Base-by-base conservation (phyloP, 2,329 filamentous ascomycete genomes). In the Ambrosiella xylebori region DNA sequence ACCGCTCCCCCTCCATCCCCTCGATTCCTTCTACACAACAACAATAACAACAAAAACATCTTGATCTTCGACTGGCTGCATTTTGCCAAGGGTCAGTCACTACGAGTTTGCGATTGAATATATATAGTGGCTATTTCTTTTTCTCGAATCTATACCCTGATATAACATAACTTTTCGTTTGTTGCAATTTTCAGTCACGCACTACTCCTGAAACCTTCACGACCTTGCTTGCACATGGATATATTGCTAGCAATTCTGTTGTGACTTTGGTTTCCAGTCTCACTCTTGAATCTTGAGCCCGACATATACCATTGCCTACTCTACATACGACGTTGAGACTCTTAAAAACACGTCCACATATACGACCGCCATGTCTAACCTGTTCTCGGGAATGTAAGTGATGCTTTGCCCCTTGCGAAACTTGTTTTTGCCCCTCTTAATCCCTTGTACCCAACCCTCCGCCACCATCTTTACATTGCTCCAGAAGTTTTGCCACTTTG, bases 361-460 rank as follows among this genome's bases (percentile, higher is more conserved):
- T 40, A 19, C 9, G 19, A 54, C 49, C 64, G 71, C 65, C 67
- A 80, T 80, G 77, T 80, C 77, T 64, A 79, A 79, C 70, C 71
- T 80, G 65, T 80, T 80, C 67, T 80, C 77, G 65, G 77, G 77
- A 69, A 80, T 80, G 77, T 80, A 72, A 77, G 77, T 78, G 62
- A 55, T 44, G 17, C 17, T 57, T 38, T 37, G 15, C 15, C 35
- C 15, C 35, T 17, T 51, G 15, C 37, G 19, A 2, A 8, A 35
- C 47, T 36, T 45, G 13, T 27, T 40, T 57, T 58, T 54, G 63
- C 61, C 60, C 59, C 57, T 58, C 61, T 57, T 52, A 27, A 54
- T 49, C 19, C 55, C 36, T 40, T n/a, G 12, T 52, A 47, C 7
- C 27, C 47, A 35, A 51, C 3, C 8, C 8, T 1, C 8, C 19